Evolutionary conservation across 352 stramenopile species (phyloP).

Genomic region (Peronospora farinosa): DNA sequence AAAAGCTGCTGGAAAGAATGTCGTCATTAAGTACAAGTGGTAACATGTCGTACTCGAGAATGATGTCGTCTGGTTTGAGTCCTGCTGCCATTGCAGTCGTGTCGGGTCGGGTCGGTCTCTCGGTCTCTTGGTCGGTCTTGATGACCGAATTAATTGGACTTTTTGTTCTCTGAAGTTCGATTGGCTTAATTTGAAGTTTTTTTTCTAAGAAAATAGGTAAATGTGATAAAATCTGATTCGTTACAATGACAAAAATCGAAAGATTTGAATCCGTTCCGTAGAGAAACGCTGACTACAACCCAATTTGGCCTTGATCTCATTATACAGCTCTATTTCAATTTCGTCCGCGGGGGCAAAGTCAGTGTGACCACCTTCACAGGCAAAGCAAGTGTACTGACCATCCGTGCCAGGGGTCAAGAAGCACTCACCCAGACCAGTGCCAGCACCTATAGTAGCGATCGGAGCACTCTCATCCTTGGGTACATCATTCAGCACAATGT

Average conservation of each 20-base stretch:
- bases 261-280: slow-evolving; percentile 93
- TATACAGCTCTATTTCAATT: slow-evolving; percentile 82
- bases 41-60: slow-evolving; percentile 43
- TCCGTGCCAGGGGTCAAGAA: slow-evolving; percentile 87
- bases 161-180: no score
- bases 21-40: slow-evolving; percentile 35
- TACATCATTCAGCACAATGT: slow-evolving; percentile 81
- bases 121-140: no score
- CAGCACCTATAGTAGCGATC: slow-evolving; percentile 92
- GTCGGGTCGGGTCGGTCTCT: no score
- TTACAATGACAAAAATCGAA: no score
- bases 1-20: slow-evolving; percentile 9
- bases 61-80: slow-evolving; percentile 36
- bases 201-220: no score
- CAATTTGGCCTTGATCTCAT: slow-evolving; percentile 72
- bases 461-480: slow-evolving; percentile 61
- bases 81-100: slow-evolving; percentile 21
- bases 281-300: slow-evolving; percentile 82
- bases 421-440: slow-evolving; percentile 94
- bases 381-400: slow-evolving; percentile 86
- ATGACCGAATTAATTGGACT: no score
- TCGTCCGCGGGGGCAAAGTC: slow-evolving; percentile 89
- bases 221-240: no score
- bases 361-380: slow-evolving; percentile 91
- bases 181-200: no score